Base-by-base conservation (phyloP, 208 protist genomes). In the Angomonas ambiguus region DNA sequence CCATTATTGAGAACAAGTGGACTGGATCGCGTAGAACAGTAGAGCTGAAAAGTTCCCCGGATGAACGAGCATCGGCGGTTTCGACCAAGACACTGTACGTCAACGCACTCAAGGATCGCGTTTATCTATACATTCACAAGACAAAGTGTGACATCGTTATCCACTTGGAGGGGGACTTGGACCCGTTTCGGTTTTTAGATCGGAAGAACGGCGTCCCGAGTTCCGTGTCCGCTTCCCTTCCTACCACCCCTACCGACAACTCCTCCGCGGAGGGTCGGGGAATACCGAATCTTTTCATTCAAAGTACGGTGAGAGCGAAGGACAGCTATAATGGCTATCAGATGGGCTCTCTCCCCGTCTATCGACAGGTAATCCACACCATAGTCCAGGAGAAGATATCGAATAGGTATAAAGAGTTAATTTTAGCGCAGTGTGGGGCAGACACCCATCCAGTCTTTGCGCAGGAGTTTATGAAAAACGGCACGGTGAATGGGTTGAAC, bases 51-150 rank as follows among this genome's bases (percentile, higher is more conserved):
- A 51, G 51, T 18, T 55, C 10, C 6, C 6, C 24, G 18, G 18
- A 35, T 1, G 27, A 3, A 3, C 22, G 55, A 25, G 20, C n/a
- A 25, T 35, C 6, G 13, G 45, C 13, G 57, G 69, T 51, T 56
- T 31, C 53, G 10, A 31, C 22, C 24, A 2, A 30, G 11, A 13
- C 16, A 5, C 63, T 93, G 32, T 68, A 63, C 68, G 77, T 87
- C 16, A 94, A 91, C 49, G 60, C 61, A 33, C 58, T 94, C 11
- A 58, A 82, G 42, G 49, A 91, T 42, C 75, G 83, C 51, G 72
- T 94, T n/a, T 69, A 69, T 22, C 59, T 88, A 0, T 94, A 91
- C 63, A 59, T 88, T 32, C 83, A 89, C 31, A 70, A 66, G 33
- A 83, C 75, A 0, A 49, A 77, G 24, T 79, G 75, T 8, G 42